Evolutionary conservation across 768 basidiomycete species (phyloP), one percentile per base, ranked within the genome.

Genomic region (Lentinus tigrinus): DNA sequence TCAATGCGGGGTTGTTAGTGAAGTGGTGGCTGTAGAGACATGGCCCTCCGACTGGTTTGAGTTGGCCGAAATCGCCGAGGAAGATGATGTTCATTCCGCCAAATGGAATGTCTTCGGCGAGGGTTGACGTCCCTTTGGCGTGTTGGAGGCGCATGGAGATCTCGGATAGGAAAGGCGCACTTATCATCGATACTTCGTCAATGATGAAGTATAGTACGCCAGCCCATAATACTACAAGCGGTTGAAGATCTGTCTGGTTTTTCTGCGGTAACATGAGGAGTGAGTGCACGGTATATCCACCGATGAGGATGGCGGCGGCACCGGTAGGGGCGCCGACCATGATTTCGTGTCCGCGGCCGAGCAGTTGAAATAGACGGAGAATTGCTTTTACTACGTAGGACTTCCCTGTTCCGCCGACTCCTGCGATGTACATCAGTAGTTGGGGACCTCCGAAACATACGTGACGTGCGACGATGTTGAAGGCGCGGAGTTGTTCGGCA

Each of bases 61-160:
- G 47, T 43, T 73, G 72, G 3, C 60, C 63, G 48, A 73, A 70
- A 47, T 73, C 73, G 8, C 73, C 73, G 0, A 62, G 53, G 53
- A 72, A 70, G 2, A 74, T 72, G 1, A 75, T 57, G 54, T 72
- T 73, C 0, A 73, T 54, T 0, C 72, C 70, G 0, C 74, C 73
- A 48, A 70, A 73, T 0, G 65, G 66, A 16, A 40, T 2, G n/a
- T 59, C 40, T 10, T 37, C 44, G 1, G 24, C 27, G 27, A n/a
- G 3, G 1, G 6, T 6, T n/a, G 58, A 49, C 4, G 60, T 47
- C 52, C 66, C 55, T 66, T 53, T 69, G 0, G 66, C 69, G 17
- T 57, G 31, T 14, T 63, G 47, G 8, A 73, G 21, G 0, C 69
- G 46, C 10, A 39, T 23, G 11, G 68, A 68, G 3, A 74, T 11